Conservation (phyloP, 1,139 yeast genomes). For the Kodamaea sp. region DNA sequence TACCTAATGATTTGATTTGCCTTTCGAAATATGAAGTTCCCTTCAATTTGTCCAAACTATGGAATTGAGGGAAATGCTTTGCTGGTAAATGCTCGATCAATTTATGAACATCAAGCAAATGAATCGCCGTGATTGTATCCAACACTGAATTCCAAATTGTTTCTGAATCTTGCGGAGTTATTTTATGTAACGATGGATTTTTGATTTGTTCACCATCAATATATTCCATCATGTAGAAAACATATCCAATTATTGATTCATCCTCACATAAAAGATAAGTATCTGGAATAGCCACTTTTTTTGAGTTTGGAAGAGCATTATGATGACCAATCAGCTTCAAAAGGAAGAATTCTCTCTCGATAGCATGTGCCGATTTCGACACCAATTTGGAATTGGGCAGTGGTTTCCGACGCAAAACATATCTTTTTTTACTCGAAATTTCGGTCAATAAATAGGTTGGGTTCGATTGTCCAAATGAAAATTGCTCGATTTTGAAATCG, state of each 20-base stretch:
- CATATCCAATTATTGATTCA: slow-evolving; percentile 46
- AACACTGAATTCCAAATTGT: slow-evolving; percentile 51
- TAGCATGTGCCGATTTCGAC: slow-evolving; percentile 61
- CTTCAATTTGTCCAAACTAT: slow-evolving; percentile 20
- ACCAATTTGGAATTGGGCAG: slow-evolving; percentile 51
- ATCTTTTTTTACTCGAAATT: slow-evolving; percentile 30
- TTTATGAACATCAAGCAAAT: slow-evolving; percentile 45
- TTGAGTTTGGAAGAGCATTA: slow-evolving; percentile 19
- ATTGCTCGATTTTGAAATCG: slow-evolving; percentile 38
- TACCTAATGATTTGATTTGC: slow-evolving; percentile 49
- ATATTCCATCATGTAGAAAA: slow-evolving; percentile 61
- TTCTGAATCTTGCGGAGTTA: slow-evolving; percentile 22
- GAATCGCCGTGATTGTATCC: slow-evolving; percentile 50
- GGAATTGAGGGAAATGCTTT: slow-evolving; percentile 46
- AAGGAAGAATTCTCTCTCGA: slow-evolving; percentile 60
- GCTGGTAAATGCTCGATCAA: slow-evolving; percentile 46
- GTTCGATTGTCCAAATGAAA: slow-evolving; percentile 64
- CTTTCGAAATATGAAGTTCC: slow-evolving; percentile 48
- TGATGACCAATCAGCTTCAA: slow-evolving; percentile 43
- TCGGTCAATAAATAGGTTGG: slow-evolving; percentile 58
- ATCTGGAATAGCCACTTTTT: slow-evolving; percentile 47
- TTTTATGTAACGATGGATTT: slow-evolving; percentile 48
- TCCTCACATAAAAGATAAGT: slow-evolving; percentile 51
- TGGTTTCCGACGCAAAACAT: slow-evolving; percentile 60
- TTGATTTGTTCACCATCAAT: slow-evolving; percentile 58